Evolutionary conservation across 2,329 filamentous ascomycete genomes (phyloP), one percentile per base, ranked within the genome.

Genomic region (Neurospora sp.): DNA sequence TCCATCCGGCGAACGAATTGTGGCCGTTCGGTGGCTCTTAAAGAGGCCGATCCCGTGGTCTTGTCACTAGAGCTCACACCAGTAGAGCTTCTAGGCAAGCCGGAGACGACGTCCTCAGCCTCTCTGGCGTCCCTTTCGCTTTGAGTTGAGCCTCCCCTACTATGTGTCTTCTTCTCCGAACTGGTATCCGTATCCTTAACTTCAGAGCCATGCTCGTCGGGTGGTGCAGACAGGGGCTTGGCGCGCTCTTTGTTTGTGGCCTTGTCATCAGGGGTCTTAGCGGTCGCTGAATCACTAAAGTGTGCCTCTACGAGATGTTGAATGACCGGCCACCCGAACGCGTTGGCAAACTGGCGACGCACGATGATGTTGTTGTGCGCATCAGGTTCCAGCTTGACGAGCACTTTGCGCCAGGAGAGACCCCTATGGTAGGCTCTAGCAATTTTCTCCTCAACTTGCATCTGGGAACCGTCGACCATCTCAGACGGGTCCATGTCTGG

Each of bases 321-420:
- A 67, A 98, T 84, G 0, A 99, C 96, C 0, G 96, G 96, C 96
- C 96, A 99, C 2, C 96, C 96, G 76, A 97, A 97, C 0, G 96
- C 96, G 77, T 99, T 99, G 70, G 93, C 91, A 79, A 99, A 99
- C 90, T 93, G 97, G 69, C 96, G 90, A 17, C 96, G 91, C 33
- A 99, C 96, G 71, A 98, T 91, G 74, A 99, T 97, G 79, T 99
- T 99, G 81, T 99, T 99, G 82, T 99, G 96, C 0, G 96, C 96
- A 80, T 99, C 96, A 0, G 96, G 96, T 78, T 99, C 95, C 2
- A 99, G 85, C 69, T 96, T 91, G 15, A 99, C 96, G 4, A 99
- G 87, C 1, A 99, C 96, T 78, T 99, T 99, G 66, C 96, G 91
- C 96, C 96, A 99, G 1, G 92, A 92, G 23, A 99, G 82, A 73